Conservation (phyloP, 345 rosid genomes). For the Toxicodendron radicans region DNA sequence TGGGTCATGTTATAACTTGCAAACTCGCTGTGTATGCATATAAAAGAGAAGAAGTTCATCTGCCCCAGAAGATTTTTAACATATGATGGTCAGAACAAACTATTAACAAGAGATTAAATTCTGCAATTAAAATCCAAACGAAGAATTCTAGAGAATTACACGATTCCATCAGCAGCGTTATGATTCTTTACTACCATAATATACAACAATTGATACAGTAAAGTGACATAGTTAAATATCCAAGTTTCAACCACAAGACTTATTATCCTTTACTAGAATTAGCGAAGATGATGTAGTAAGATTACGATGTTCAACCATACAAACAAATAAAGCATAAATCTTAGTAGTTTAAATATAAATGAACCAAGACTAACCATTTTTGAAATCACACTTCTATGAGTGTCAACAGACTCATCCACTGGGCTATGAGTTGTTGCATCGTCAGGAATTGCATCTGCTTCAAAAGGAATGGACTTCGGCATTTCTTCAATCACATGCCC, state of each 20-base stretch:
- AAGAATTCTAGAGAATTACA: background rate
- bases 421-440: conserved; percentile 22
- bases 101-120: background rate
- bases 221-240: background rate
- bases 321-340: background rate
- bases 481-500: conserved; percentile 23
- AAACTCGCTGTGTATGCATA: background rate
- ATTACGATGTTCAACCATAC: background rate
- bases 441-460: conserved; percentile 26
- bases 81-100: background rate
- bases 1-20: background rate
- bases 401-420: conserved; percentile 21
- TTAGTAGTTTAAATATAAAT: background rate
- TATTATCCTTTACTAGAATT: background rate
- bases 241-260: background rate
- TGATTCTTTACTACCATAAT: background rate
- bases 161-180: background rate
- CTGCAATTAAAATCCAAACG: background rate
- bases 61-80: background rate
- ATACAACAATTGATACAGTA: background rate
- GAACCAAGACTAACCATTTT: conserved; percentile 31
- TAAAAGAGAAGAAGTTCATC: background rate
- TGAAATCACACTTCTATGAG: conserved; percentile 19
- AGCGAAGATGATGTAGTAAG: background rate
- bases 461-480: conserved; percentile 17